phyloP scores from a whole-genome alignment of 1,284 basidiomycete species.

The Pterulicium gracile region DNA sequence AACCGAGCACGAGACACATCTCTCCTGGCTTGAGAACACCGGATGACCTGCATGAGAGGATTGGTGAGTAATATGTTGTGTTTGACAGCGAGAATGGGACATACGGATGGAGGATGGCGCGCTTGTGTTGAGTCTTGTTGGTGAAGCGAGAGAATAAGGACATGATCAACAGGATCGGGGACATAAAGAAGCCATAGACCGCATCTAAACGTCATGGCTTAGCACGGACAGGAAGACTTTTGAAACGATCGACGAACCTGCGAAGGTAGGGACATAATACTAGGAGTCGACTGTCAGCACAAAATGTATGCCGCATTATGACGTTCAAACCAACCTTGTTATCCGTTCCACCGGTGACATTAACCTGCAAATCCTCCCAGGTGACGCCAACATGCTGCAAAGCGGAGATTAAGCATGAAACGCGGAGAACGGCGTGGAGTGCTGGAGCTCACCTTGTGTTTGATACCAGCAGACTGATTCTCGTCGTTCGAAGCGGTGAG shows the following conservation, averaged over 20 bases:
- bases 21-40: slow-evolving; percentile 63
- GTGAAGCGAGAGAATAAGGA: slow-evolving; percentile 44
- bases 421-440: not conserved
- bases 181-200: slow-evolving; percentile 43
- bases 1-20: slow-evolving; percentile 68
- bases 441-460: slow-evolving; percentile 45
- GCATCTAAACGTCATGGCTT: slow-evolving; percentile 34
- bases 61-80: not conserved
- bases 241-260: slow-evolving; percentile 26
- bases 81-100: slow-evolving; percentile 12
- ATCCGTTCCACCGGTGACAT: slow-evolving; percentile 52
- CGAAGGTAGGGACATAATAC: slow-evolving; percentile 60
- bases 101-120: slow-evolving; percentile 58
- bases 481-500: slow-evolving; percentile 59
- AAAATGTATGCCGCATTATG: slow-evolving; percentile 2
- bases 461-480: slow-evolving; percentile 62
- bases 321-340: slow-evolving; percentile 27
- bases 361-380: slow-evolving; percentile 68
- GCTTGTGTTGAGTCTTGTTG: slow-evolving; percentile 30
- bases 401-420: slow-evolving; percentile 2
- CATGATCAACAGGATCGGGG: slow-evolving; percentile 39
- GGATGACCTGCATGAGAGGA: slow-evolving; percentile 39
- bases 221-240: slow-evolving; percentile 4
- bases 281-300: slow-evolving; percentile 15
- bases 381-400: slow-evolving; percentile 62